Evolutionary conservation across 140 eudicot species (phyloP), one percentile per base, ranked within the genome.

Genomic region (Cichorium intybus): DNA sequence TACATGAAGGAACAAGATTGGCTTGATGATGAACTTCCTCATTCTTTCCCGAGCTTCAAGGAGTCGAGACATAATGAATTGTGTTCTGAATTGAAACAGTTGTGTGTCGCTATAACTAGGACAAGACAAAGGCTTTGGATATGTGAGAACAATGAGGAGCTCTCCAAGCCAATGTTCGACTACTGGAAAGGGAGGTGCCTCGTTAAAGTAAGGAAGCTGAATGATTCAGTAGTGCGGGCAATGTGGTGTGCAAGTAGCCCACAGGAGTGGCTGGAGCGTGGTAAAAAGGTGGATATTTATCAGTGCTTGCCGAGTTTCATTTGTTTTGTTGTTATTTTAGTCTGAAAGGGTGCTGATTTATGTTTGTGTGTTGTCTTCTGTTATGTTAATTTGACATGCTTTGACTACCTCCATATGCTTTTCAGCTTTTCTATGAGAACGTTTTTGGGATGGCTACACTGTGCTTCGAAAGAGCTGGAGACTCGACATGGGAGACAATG

Each of bases 391-490:
- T 16, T 27, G 15, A 20, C 46, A 45, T 62, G 39, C 15, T 37
- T 11, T 59, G 2, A 9, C 10, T 3, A 62, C 27, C 27, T 7
- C 10, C 14, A 26, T 54, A 34, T 53, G 62, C 2, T 41, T 31
- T 69, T 55, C 83, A 84, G 96, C 83, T 87, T n/a, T 82, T 68
- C 10, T 71, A 77, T 56, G 95, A 80, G 66, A 76, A 76, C 4
- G 78, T 83, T 7, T 87, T 72, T 63, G 87, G 55, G 67, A 79
- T 83, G 83, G 95, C 95, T 24, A 60, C 49, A 27, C 56, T 87
- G 90, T 87, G 90, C 77, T 87, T 87, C 23, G 87, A 87, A 60
- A 80, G 76, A 68, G 90, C 90, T 1, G 87, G 87, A 10, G 95
- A 83, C n/a, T 29, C 14, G 14, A 50, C n/a, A 12, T 83, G 87